phyloP scores from a whole-genome alignment of 225 moss, liverwort and hornwort species.

The Sphagnum tenellum region DNA sequence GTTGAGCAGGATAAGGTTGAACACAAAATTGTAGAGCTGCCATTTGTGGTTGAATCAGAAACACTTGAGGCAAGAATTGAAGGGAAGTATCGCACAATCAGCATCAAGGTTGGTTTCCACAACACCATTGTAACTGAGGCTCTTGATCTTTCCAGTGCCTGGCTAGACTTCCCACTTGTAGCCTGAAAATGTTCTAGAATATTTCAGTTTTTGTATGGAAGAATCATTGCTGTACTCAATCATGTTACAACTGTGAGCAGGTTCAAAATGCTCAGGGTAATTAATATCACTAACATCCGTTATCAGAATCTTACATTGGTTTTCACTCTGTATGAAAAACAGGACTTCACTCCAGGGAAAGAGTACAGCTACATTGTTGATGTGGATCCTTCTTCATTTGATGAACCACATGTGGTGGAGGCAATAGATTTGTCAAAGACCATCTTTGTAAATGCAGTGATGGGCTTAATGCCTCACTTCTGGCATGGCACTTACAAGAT shows the following conservation, averaged over 20 bases:
- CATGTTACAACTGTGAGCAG: too few relatives aligned
- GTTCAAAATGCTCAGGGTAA: too few relatives aligned
- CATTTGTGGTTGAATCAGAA: slow-evolving; percentile 56
- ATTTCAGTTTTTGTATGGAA: too few relatives aligned
- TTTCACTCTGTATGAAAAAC: neutral
- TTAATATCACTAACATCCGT: too few relatives aligned
- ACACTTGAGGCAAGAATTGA: slow-evolving; percentile 60
- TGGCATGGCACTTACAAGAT: slow-evolving; percentile 85
- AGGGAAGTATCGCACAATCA: slow-evolving; percentile 64
- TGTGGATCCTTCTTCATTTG: slow-evolving; percentile 60
- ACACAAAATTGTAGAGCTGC: slow-evolving; percentile 75
- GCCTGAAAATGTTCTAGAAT: too few relatives aligned
- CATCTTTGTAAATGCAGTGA: slow-evolving; percentile 80
- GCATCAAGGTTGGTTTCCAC: slow-evolving; percentile 22
- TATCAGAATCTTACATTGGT: too few relatives aligned
- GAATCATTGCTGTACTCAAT: too few relatives aligned
- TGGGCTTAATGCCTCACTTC: slow-evolving; percentile 88
- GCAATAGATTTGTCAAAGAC: slow-evolving; percentile 51
- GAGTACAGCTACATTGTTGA: slow-evolving; percentile 67
- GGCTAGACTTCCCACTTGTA: too few relatives aligned
- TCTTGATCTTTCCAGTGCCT: too few relatives aligned
- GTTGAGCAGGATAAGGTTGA: slow-evolving; percentile 67
- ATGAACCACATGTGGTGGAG: slow-evolving; percentile 24
- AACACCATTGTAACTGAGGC: too few relatives aligned
- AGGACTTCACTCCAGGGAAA: slow-evolving; percentile 59